These are phyloP conservation scores for Colletotrichum sp. DNA, from an alignment of 2,329 filamentous ascomycete species.

Conservation along the genomic window DNA sequence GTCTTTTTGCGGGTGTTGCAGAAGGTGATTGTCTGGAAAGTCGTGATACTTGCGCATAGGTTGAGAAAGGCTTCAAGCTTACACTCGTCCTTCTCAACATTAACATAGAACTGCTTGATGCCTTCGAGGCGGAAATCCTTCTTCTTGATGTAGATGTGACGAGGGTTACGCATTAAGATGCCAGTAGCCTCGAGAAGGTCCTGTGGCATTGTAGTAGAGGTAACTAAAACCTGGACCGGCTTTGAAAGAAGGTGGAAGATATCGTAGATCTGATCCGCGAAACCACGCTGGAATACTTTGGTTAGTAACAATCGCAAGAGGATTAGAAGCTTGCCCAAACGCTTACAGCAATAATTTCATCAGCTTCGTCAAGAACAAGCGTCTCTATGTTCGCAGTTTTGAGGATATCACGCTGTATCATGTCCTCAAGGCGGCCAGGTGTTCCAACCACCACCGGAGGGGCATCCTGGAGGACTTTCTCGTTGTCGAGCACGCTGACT, in stretches of 20 bases:
- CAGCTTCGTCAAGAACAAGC: constrained; percentile 99
- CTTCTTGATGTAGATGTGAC: constrained; percentile 99
- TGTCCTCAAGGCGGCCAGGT: constrained; percentile 97
- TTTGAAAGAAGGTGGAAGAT: constrained; percentile 99
- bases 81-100: constrained; percentile 99
- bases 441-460: constrained; percentile 98
- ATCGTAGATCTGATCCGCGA: constrained; percentile 99
- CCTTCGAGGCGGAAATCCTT: constrained; percentile 98
- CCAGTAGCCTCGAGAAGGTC: constrained; percentile 99
- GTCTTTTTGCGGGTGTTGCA: constrained; percentile 99
- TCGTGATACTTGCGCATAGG: constrained; percentile 98
- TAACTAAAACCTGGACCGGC: constrained; percentile 96
- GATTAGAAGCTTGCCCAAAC: constrained; percentile 13
- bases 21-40: constrained; percentile 99
- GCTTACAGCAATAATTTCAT: constrained; percentile 95
- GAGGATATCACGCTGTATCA: constrained; percentile 97
- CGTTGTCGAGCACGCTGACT: constrained; percentile 97
- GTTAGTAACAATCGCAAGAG: constrained; percentile 35
- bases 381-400: constrained; percentile 99
- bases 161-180: constrained; percentile 99
- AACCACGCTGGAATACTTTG: constrained; percentile 72
- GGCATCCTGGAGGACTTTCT: constrained; percentile 95
- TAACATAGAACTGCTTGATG: constrained; percentile 99
- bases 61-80: constrained; percentile 99
- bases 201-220: constrained; percentile 98